phyloP scores from a whole-genome alignment of 768 basidiomycete genomes.

The Tulasnella sp. region DNA sequence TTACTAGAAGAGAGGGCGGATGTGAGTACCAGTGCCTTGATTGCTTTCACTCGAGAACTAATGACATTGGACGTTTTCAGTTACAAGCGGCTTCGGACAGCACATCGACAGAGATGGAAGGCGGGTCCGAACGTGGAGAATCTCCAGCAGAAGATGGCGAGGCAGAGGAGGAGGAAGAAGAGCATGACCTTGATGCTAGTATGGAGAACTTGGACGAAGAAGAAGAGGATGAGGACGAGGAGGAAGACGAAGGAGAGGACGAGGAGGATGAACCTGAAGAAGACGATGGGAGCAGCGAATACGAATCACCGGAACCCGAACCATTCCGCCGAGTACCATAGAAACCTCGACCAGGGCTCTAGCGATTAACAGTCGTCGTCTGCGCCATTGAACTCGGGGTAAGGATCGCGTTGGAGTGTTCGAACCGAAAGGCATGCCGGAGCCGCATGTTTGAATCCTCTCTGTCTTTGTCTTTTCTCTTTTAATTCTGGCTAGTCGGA shows the following conservation, averaged over 20 bases:
- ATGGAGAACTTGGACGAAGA: conserved; percentile 28
- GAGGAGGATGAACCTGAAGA: conserved; percentile 26
- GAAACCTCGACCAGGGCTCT: background rate
- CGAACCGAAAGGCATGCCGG: too few species aligned
- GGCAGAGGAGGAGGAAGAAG: conserved; percentile 28
- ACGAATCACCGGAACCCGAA: conserved; percentile 12
- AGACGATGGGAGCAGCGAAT: conserved; percentile 8
- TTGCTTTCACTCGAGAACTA: background rate
- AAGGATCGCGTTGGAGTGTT: too few species aligned
- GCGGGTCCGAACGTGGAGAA: conserved; percentile 14
- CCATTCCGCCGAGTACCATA: background rate
- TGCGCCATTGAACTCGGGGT: background rate
- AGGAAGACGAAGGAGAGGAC: conserved; percentile 28
- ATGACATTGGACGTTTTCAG: background rate
- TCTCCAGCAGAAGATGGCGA: conserved; percentile 24
- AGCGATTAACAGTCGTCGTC: too few species aligned
- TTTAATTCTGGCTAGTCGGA: too few species aligned
- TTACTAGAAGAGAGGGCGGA: conserved; percentile 30
- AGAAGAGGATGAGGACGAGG: conserved; percentile 24
- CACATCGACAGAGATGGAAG: conserved; percentile 22
- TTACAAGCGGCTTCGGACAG: conserved; percentile 27
- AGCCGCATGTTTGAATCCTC: too few species aligned
- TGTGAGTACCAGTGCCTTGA: background rate
- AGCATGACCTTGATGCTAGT: conserved; percentile 28
- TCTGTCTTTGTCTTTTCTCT: too few species aligned